phyloP scores from a whole-genome alignment of 1,284 basidiomycete genomes.

The Apiotrichum mycotoxinovorans region DNA sequence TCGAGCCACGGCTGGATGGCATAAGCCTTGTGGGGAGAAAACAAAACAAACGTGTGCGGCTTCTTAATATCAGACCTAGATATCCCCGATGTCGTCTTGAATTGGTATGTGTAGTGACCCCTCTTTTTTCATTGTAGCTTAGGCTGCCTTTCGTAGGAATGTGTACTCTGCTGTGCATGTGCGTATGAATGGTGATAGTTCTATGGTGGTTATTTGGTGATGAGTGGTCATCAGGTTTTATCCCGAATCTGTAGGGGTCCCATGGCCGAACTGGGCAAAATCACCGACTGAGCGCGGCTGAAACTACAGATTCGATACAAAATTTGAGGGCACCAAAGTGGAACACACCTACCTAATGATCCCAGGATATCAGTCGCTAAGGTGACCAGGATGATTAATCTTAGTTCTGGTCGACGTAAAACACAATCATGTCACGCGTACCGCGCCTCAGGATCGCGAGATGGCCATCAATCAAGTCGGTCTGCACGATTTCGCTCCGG shows the following conservation, averaged over 20 bases:
- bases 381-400: neutral
- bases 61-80: neutral
- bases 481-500: slow-evolving; percentile 45
- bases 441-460: slow-evolving; percentile 70
- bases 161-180: slow-evolving; percentile 1
- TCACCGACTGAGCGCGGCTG: no score
- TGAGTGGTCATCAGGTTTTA: neutral
- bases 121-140: slow-evolving; percentile 3
- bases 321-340: no score
- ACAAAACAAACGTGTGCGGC: neutral
- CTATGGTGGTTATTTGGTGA: neutral
- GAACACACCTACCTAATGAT: neutral
- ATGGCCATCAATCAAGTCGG: slow-evolving; percentile 61
- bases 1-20: slow-evolving; percentile 35
- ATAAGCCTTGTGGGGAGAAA: slow-evolving; percentile 1
- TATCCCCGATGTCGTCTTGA: neutral
- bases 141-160: neutral
- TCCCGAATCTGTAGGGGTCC: no score
- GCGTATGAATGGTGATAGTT: slow-evolving; percentile 1
- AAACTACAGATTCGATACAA: no score
- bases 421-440: slow-evolving; percentile 67
- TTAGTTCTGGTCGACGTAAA: slow-evolving; percentile 49
- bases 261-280: no score
- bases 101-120: neutral
- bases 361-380: neutral